These are phyloP conservation scores for Terfezia claveryi DNA, from an alignment of 495 filamentous ascomycete species.

Conservation along the genomic window DNA sequence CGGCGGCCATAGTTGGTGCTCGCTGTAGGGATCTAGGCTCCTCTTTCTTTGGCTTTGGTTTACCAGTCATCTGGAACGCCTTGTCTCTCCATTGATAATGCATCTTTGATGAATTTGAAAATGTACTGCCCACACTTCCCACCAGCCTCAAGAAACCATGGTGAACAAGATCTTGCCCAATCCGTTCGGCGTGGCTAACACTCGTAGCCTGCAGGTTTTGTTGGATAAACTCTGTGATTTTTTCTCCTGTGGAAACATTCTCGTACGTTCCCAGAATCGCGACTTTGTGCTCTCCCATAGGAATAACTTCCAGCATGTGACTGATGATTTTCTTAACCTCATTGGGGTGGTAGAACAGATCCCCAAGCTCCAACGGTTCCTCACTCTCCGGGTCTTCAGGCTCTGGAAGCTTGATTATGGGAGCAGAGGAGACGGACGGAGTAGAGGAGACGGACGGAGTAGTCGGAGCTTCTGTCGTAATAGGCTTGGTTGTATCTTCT, in stretches of 20 bases:
- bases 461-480: conserved; percentile 2
- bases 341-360: conserved; percentile 59
- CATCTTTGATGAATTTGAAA: conserved; percentile 92
- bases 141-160: conserved; percentile 76
- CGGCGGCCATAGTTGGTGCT: conserved; percentile 18
- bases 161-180: conserved; percentile 77
- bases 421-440: conserved; percentile 20
- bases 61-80: conserved; percentile 70
- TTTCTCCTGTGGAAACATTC: conserved; percentile 71
- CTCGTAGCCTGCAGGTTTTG: conserved; percentile 62
- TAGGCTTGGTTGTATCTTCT: conserved; percentile 21
- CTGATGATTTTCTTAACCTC: conserved; percentile 72
- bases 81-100: conserved; percentile 93
- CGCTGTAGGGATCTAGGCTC: conserved; percentile 35
- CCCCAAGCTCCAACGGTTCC: conserved; percentile 75
- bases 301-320: conserved; percentile 73
- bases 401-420: conserved; percentile 39
- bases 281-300: conserved; percentile 74
- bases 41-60: conserved; percentile 48
- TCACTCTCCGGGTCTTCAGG: conserved; percentile 35
- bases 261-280: conserved; percentile 86
- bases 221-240: conserved; percentile 89
- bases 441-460: not conserved
- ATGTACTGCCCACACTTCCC: conserved; percentile 82
- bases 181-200: conserved; percentile 70